These are phyloP conservation scores for Rhynchospora pubera DNA, from an alignment of 176 grass and related monocot species.

Conservation along the genomic window DNA sequence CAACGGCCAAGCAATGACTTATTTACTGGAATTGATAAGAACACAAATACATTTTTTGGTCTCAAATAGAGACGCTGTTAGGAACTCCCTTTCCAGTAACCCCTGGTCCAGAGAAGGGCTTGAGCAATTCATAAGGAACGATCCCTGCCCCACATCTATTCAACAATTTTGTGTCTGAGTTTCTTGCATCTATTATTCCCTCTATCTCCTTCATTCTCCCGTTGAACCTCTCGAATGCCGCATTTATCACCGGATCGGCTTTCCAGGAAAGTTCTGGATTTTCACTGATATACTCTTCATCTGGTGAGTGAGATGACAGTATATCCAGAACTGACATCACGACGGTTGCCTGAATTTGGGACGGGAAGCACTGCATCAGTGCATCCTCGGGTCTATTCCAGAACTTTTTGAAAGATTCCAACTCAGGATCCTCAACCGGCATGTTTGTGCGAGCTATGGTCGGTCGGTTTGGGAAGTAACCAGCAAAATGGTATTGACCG, in stretches of 20 bases:
- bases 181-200: slow-evolving; percentile 32
- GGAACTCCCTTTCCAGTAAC: slow-evolving; percentile 56
- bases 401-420: slow-evolving; percentile 15
- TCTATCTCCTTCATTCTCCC: slow-evolving; percentile 36
- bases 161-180: neutral
- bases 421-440: slow-evolving; percentile 20
- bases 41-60: neutral
- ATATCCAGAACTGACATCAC: slow-evolving; percentile 32
- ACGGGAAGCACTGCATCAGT: slow-evolving; percentile 35
- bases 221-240: slow-evolving; percentile 33
- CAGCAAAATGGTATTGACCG: slow-evolving; percentile 54
- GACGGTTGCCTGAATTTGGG: slow-evolving; percentile 27
- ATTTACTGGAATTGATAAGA: neutral
- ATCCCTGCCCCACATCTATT: slow-evolving; percentile 51
- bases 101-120: slow-evolving; percentile 25
- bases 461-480: slow-evolving; percentile 64
- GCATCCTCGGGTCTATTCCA: slow-evolving; percentile 15
- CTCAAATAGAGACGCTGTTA: slow-evolving; percentile 67
- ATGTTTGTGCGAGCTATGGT: slow-evolving; percentile 48
- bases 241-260: neutral
- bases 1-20: neutral
- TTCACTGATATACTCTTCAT: slow-evolving; percentile 59
- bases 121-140: slow-evolving; percentile 46
- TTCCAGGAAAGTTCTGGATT: slow-evolving; percentile 27
- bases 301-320: slow-evolving; percentile 42